Percentiles rank a stretch among this genome's conserved stretches.
Conservation (phyloP, 495 filamentous ascomycete species). For the Talaromyces stipitatus region DNA sequence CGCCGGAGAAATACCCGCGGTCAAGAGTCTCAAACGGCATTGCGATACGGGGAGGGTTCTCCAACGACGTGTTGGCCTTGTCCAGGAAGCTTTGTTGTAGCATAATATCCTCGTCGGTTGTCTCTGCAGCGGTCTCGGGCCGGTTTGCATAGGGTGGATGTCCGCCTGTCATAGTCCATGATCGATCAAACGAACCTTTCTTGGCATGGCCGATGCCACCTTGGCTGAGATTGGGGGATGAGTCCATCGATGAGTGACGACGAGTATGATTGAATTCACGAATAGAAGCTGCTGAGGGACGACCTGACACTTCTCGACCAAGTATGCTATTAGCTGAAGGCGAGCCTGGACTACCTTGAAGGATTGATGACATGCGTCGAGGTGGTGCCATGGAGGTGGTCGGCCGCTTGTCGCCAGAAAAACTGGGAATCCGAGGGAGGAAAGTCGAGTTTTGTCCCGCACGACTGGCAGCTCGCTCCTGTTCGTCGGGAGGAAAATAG, state of each 20-base stretch:
- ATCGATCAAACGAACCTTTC: conserved; percentile 79
- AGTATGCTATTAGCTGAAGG: conserved; percentile 37
- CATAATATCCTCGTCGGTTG: conserved; percentile 13
- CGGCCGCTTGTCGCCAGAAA: conserved; percentile 33
- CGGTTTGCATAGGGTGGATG: conserved; percentile 19
- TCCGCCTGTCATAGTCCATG: conserved; percentile 71
- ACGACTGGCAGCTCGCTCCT: conserved; percentile 31
- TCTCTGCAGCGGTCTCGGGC: conserved; percentile 29
- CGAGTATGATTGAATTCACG: conserved; percentile 79
- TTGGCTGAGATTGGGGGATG: conserved; percentile 23
- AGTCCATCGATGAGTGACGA: conserved; percentile 77
- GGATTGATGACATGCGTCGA: conserved; percentile 3
- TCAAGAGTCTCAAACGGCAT: conserved; percentile 56
- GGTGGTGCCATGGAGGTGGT: neutral
- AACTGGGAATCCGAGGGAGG: conserved; percentile 53
- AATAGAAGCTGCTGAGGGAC: conserved; percentile 76
- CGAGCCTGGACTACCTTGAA: conserved; percentile 9
- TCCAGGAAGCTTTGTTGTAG: conserved; percentile 17
- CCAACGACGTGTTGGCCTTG: conserved; percentile 7
- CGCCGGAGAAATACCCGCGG: conserved; percentile 88
- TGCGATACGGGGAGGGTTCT: conserved; percentile 2
- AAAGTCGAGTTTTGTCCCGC: conserved; percentile 35
- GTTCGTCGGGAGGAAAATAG: conserved; percentile 25
- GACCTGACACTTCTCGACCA: conserved; percentile 48
- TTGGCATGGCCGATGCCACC: conserved; percentile 53